Evolutionary conservation across 306 rosid species (phyloP).

Genomic region (Gynostemma pentaphyllum): DNA sequence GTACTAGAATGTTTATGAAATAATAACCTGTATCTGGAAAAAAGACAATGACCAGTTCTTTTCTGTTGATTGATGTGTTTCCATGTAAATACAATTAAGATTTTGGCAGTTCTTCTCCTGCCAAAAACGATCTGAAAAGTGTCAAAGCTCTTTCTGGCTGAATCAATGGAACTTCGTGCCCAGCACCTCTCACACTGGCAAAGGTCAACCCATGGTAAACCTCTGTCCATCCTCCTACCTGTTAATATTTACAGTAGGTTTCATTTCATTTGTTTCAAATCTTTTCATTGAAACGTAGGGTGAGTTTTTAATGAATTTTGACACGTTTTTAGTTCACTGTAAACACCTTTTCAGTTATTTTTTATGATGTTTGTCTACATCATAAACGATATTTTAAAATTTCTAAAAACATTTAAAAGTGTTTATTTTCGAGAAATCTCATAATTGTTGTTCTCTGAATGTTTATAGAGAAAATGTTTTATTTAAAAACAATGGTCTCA

Average conservation of each 20-base stretch:
- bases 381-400: too few relatives aligned
- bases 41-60: neutral
- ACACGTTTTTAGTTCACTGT: too few relatives aligned
- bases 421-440: too few relatives aligned
- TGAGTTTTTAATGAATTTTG: too few relatives aligned
- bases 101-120: constrained; percentile 51
- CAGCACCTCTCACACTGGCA: constrained; percentile 83
- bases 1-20: neutral
- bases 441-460: too few relatives aligned
- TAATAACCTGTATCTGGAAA: constrained; percentile 1
- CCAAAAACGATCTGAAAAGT: constrained; percentile 62
- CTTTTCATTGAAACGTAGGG: neutral
- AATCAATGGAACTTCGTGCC: constrained; percentile 77
- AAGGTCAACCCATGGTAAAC: constrained; percentile 64
- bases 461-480: too few relatives aligned
- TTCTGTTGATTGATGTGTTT: constrained; percentile 6
- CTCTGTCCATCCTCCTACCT: constrained; percentile 94
- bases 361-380: too few relatives aligned
- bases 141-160: constrained; percentile 52
- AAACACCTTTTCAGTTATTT: too few relatives aligned
- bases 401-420: too few relatives aligned
- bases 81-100: constrained; percentile 17
- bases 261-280: neutral
- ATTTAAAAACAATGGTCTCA: too few relatives aligned
- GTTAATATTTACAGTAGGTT: too few relatives aligned